Evolutionary conservation across 345 rosid species (phyloP).

Genomic region (Eucalyptus regnans): DNA sequence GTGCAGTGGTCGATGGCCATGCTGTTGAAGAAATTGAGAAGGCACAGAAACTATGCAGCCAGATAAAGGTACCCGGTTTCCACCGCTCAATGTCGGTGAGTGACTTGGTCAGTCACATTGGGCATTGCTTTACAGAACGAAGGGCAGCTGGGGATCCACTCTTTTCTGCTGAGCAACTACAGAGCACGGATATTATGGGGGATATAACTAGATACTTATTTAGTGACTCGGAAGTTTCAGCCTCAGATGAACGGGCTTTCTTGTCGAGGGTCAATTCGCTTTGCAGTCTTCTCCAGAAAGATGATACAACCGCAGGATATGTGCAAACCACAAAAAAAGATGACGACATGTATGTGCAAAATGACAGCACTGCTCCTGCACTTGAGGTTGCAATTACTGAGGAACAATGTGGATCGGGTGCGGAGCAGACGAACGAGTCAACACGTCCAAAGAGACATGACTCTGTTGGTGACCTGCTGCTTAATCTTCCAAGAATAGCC

Average conservation of each 20-base stretch:
- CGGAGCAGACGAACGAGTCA: neutral
- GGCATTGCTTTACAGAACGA: conserved; percentile 38
- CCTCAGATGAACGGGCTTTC: conserved; percentile 32
- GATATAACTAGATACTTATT: conserved; percentile 40
- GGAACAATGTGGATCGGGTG: neutral
- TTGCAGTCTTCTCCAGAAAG: conserved; percentile 49
- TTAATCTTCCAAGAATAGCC: conserved; percentile 54
- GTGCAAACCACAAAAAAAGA: neutral
- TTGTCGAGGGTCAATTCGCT: conserved; percentile 56
- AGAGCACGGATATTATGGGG: conserved; percentile 15
- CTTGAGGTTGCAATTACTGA: neutral
- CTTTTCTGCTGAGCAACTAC: conserved; percentile 11
- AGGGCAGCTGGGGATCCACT: conserved; percentile 7
- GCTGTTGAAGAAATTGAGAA: conserved; percentile 25
- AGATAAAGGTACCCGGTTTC: conserved; percentile 34
- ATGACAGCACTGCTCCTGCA: neutral
- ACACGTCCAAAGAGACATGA: conserved; percentile 3
- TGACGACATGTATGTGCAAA: neutral
- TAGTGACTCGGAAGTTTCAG: conserved; percentile 21
- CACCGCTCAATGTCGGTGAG: conserved; percentile 38
- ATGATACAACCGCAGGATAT: neutral
- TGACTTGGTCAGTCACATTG: conserved; percentile 47
- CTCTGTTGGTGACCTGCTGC: conserved; percentile 49
- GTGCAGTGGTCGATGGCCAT: conserved; percentile 22
- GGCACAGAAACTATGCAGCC: conserved; percentile 13